phyloP scores from a whole-genome alignment of 148 eudicot species.

The Mesembryanthemum crystallinum region DNA sequence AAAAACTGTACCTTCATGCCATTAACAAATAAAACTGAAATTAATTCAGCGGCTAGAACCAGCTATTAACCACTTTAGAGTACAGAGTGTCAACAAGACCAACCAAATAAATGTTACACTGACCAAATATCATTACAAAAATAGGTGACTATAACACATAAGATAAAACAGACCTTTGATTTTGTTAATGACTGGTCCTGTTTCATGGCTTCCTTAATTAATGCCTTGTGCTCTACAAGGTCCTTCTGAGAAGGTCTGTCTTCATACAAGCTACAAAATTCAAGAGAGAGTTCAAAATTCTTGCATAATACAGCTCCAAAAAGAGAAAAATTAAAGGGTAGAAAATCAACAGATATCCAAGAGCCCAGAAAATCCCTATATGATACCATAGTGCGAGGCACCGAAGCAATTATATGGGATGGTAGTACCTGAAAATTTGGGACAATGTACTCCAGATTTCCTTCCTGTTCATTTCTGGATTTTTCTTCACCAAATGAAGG shows the following conservation, averaged over 20 bases:
- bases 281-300: constrained; percentile 8
- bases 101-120: not conserved
- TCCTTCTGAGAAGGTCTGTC: constrained; percentile 60
- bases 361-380: not conserved
- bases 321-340: not conserved
- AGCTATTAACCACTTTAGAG: not conserved
- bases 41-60: not conserved
- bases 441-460: constrained; percentile 62
- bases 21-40: not conserved
- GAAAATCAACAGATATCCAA: not conserved
- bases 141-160: not conserved
- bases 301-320: not conserved
- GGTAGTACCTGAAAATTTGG: constrained; percentile 55
- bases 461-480: constrained; percentile 43
- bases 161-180: constrained; percentile 54
- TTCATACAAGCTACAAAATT: constrained; percentile 51
- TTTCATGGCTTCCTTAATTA: constrained; percentile 58
- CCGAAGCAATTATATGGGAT: not conserved
- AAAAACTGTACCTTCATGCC: not conserved
- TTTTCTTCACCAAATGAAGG: constrained; percentile 44
- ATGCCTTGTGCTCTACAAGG: constrained; percentile 44
- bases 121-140: not conserved
- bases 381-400: not conserved
- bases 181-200: constrained; percentile 54
- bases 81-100: not conserved